Evolutionary conservation across 1,284 basidiomycete species (phyloP).

Genomic region (Apiotrichum mycotoxinovorans): DNA sequence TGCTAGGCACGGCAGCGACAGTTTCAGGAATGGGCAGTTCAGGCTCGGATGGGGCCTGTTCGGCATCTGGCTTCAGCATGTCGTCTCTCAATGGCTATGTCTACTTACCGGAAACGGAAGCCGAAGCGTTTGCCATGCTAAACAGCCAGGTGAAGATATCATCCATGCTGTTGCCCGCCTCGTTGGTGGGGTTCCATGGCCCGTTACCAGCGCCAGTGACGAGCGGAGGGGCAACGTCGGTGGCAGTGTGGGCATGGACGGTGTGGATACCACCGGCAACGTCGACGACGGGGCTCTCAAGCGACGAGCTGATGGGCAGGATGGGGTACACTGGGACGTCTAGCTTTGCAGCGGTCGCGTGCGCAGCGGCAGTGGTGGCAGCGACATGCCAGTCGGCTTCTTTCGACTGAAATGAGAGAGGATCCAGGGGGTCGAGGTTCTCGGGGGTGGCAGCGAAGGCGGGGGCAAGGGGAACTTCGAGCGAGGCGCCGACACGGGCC

Average conservation of each 20-base stretch:
- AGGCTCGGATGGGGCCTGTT: neutral
- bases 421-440: conserved; percentile 15
- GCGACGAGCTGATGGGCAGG: neutral
- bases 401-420: conserved; percentile 6
- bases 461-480: conserved; percentile 19
- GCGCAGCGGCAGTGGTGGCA: conserved; percentile 1
- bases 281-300: neutral
- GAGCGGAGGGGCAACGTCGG: neutral
- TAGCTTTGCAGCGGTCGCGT: neutral
- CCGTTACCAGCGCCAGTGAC: neutral
- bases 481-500: conserved; percentile 11
- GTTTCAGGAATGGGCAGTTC: neutral
- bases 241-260: neutral
- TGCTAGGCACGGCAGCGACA: neutral
- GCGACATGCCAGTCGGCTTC: conserved; percentile 1
- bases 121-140: conserved; percentile 9
- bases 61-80: neutral
- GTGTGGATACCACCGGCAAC: neutral
- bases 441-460: conserved; percentile 21
- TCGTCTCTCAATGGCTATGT: neutral
- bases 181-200: neutral
- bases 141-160: conserved; percentile 23
- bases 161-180: conserved; percentile 11
- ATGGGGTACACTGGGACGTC: conserved; percentile 1
- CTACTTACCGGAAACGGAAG: neutral